Evolutionary conservation across 768 basidiomycete species (phyloP), one percentile per base, ranked within the genome.

Genomic region (Termitomyces bulborhizus): DNA sequence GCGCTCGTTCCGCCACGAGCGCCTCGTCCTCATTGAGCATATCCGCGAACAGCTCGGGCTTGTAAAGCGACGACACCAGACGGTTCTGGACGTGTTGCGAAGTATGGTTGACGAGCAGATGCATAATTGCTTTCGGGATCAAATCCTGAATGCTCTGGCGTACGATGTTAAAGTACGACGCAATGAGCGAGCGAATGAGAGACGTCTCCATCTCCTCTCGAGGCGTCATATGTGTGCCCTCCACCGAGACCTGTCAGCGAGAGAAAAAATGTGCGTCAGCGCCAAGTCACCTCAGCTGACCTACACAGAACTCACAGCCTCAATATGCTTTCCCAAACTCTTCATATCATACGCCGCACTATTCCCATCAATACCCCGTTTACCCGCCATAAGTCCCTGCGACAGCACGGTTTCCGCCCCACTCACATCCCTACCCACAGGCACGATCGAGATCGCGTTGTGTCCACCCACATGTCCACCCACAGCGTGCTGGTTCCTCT

Each of bases 91-190:
- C 93, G 16, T 93, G 90, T 67, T 98, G 90, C 44, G 93, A 87
- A n/a, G 95, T 95, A 66, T 91, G 81, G 72, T 97, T 98, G 66
- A 99, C 96, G 59, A 98, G 81, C 63, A 94, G 83, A 73, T 98
- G 96, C 96, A 98, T 98, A 74, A 97, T 88, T 21, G 95, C 93
- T 72, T 99, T 99, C 34, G 97, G 97, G 18, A 99, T 83, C 54
- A 98, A 79, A 69, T 99, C 97, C 62, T 98, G 93, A 59, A 99
- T 97, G 66, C 88, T 92, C 70, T 98, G 95, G 42, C 97, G 87
- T 24, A 95, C 90, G 66, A 99, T 98, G 56, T 83, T 77, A 73
- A 99, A 99, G 76, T 99, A 99, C 12, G 93, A 94, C 27, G 86
- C 82, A 66, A 99, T 98, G 61, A 98, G 81, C 6, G 92, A 90